Evolutionary conservation across 306 rosid genomes (phyloP).

Genomic region (Trifolium dubium): DNA sequence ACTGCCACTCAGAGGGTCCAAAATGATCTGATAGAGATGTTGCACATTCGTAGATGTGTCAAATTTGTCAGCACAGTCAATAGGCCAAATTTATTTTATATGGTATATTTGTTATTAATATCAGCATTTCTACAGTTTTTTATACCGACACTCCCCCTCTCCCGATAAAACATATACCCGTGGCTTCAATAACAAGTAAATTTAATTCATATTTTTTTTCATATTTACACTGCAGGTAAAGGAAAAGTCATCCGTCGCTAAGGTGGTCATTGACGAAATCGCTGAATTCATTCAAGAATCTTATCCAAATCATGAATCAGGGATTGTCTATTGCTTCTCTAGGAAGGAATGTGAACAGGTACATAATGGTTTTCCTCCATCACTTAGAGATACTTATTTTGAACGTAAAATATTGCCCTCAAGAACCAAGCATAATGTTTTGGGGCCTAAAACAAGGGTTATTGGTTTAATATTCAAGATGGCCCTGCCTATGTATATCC

Average conservation of each 20-base stretch:
- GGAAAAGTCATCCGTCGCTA: conserved; percentile 85
- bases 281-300: conserved; percentile 71
- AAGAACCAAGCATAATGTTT: conserved; percentile 10
- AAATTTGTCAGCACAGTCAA: conserved; percentile 97
- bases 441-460: conserved; percentile 1
- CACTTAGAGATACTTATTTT: conserved; percentile 28
- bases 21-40: conserved; percentile 90
- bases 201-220: not conserved
- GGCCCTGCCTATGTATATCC: conserved; percentile 14
- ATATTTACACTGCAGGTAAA: conserved; percentile 62
- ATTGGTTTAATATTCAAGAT: conserved; percentile 2
- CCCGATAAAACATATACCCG: not conserved
- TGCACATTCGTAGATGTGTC: conserved; percentile 83
- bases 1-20: conserved; percentile 97
- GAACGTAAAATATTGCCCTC: conserved; percentile 27
- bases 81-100: conserved; percentile 85
- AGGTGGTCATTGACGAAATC: conserved; percentile 82
- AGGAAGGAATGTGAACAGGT: conserved; percentile 98
- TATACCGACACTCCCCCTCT: not conserved
- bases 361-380: conserved; percentile 29
- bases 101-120: conserved; percentile 52
- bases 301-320: conserved; percentile 79
- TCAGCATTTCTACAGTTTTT: conserved; percentile 11
- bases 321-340: conserved; percentile 95
- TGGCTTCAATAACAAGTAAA: conserved; percentile 29